Base-by-base conservation (phyloP, 148 eudicot genomes). In the Heliamphora exappendiculata region DNA sequence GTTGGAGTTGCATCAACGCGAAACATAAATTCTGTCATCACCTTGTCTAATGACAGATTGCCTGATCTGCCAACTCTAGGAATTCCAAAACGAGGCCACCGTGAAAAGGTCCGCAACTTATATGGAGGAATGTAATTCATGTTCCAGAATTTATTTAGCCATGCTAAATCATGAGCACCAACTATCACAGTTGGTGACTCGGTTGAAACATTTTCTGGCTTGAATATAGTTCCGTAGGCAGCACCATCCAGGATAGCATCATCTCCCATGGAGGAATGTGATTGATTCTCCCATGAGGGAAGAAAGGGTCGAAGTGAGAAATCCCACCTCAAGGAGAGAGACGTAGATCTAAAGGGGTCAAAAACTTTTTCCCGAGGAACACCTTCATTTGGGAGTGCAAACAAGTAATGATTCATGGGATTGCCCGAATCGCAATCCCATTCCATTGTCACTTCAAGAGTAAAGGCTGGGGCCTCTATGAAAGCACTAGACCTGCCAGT, bases 41-140 rank as follows among this genome's bases (percentile, higher is more conserved):
- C 99, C 82, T 84, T 89, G 83, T 95, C 99, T 50, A 95, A 54
- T 33, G 99, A 91, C 82, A 95, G 79, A 89, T 95, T 95, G 74
- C 99, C 99, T 22, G 99, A 95, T 82, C 99, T 93, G 44, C 91
- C 86, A 82, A 87, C 42, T 87, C 99, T 89, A 60, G 97, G 98
- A 75, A 88, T 87, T 82, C 97, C 97, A 84, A 81, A 95, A 58
- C 99, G 97, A 70, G 97, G 96, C 99, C 99, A 95, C 73, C 99
- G 89, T 34, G 99, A 92, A 82, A 91, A 95, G 49, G 86, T 77
- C 47, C 99, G 94, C 81, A 95, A 78, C 79, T 95, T 95, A 59
- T 95, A 85, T 12, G 99, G 99, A 79, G 99, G 99, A 60, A 87
- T 33, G 75, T 88, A 95, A 74, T 88, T 87, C 85, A 93, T 64